Conservation (phyloP, 352 stramenopile genomes). For the Phytophthora constricta region DNA sequence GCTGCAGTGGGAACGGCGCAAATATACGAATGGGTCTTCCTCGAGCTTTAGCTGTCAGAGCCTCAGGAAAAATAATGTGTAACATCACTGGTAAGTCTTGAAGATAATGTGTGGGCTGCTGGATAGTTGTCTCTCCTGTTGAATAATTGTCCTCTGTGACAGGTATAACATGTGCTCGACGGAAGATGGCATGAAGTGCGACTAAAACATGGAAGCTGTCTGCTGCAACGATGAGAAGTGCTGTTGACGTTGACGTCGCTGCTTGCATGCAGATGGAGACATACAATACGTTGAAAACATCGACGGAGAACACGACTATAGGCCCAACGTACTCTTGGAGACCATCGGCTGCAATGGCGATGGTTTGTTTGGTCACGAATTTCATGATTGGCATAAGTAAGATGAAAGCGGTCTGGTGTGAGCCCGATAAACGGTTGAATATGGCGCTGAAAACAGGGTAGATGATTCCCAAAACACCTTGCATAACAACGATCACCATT, state of each 20-base stretch:
- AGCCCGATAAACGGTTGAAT: constrained; percentile 3
- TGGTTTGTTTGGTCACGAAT: constrained; percentile 9
- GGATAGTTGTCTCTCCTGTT: not conserved
- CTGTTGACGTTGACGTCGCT: not conserved
- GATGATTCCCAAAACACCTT: constrained; percentile 9
- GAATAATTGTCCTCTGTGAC: no score
- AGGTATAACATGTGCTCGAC: not conserved
- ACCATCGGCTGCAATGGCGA: not conserved
- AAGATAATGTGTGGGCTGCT: not conserved
- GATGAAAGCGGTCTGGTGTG: constrained; percentile 10
- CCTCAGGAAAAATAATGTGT: constrained; percentile 1
- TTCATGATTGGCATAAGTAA: constrained; percentile 10
- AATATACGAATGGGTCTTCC: constrained; percentile 1
- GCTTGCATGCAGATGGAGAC: constrained; percentile 11
- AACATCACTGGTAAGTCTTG: constrained; percentile 12
- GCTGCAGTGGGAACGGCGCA: constrained; percentile 1
- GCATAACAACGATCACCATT: not conserved
- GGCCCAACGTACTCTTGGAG: constrained; percentile 8
- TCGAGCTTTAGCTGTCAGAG: not conserved
- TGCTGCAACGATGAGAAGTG: not conserved
- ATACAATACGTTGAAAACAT: constrained; percentile 13
- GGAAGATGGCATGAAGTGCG: constrained; percentile 4
- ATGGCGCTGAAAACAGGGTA: constrained; percentile 25
- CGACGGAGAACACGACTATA: constrained; percentile 1
- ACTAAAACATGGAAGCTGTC: constrained; percentile 5